Base-by-base conservation (phyloP, 148 eudicot genomes). In the Pouteria glomerata region DNA sequence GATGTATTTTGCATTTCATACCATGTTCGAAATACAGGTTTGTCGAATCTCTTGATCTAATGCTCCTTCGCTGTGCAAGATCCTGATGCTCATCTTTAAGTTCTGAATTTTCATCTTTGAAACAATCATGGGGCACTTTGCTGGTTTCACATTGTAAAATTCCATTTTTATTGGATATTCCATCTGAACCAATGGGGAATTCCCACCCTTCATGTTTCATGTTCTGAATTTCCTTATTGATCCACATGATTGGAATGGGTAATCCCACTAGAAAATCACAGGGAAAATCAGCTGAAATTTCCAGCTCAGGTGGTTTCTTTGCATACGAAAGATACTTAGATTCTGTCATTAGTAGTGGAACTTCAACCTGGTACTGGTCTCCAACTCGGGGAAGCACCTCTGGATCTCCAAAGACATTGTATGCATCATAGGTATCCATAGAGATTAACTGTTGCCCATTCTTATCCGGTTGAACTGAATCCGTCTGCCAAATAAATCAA, bases 341-440 rank as follows among this genome's bases (percentile, higher is more conserved):
- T 24, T 78, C 34, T 8, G 29, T 55, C 48, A 74, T 37, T 24
- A 83, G 16, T 18, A 80, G 69, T 41, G 97, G 96, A 66, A 84
- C 81, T 81, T 89, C 81, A 57, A 72, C 91, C 66, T 89, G 96
- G 71, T 80, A 89, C 42, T 89, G 77, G 56, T 79, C 86, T 66
- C 93, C 93, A 73, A 88, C 80, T 67, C 91, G 85, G 55, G 91
- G 96, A 58, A 63, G 77, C 44, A 80, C 55, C 37, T 80, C 68
- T 29, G 84, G 85, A 16, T 78, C 90, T 74, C 88, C 90, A 72
- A 75, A 80, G 58, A 75, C 68, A 70, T 72, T 78, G 60, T 55
- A 57, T 24, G 70, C 14, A n/a, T 76, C 70, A 42, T 59, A 37
- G 29, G 74, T 57, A 44, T 77, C 74, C 5, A 60, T 35, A 73